Evolutionary conservation across 768 basidiomycete genomes (phyloP).

Genomic region (Russula ochroleuca): DNA sequence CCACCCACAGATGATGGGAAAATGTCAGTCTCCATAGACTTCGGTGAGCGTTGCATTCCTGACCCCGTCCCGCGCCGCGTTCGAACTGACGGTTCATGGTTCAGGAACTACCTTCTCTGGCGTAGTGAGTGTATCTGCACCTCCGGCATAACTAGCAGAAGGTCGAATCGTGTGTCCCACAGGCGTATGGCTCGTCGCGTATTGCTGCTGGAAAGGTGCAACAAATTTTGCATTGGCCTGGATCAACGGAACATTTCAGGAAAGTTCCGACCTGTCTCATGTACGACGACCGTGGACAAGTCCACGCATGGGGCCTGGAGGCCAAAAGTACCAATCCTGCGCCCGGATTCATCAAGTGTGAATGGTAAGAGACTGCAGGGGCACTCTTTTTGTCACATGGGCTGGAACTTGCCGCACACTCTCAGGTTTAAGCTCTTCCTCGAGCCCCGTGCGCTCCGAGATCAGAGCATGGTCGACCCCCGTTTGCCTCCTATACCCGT

Average conservation of each 20-base stretch:
- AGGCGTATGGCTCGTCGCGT: slow-evolving; percentile 86
- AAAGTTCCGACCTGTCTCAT: slow-evolving; percentile 81
- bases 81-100: slow-evolving; percentile 20
- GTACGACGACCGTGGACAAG: slow-evolving; percentile 68
- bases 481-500: slow-evolving; percentile 78
- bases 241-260: slow-evolving; percentile 79
- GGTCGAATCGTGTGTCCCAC: background rate
- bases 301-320: slow-evolving; percentile 82
- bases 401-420: background rate
- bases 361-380: slow-evolving; percentile 41
- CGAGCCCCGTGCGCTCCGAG: slow-evolving; percentile 74
- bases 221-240: slow-evolving; percentile 84
- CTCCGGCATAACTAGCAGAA: background rate
- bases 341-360: slow-evolving; percentile 56
- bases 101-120: slow-evolving; percentile 85
- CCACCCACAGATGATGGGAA: slow-evolving; percentile 57
- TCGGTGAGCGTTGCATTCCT: slow-evolving; percentile 47
- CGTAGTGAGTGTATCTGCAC: slow-evolving; percentile 52
- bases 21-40: slow-evolving; percentile 78
- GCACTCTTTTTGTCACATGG: background rate
- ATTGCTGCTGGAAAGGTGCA: slow-evolving; percentile 75
- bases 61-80: background rate
- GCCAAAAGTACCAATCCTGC: slow-evolving; percentile 73
- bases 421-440: slow-evolving; percentile 83
- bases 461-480: slow-evolving; percentile 65